Evolutionary conservation across 345 rosid species (phyloP).

Genomic region (Pugionium dolabratum): DNA sequence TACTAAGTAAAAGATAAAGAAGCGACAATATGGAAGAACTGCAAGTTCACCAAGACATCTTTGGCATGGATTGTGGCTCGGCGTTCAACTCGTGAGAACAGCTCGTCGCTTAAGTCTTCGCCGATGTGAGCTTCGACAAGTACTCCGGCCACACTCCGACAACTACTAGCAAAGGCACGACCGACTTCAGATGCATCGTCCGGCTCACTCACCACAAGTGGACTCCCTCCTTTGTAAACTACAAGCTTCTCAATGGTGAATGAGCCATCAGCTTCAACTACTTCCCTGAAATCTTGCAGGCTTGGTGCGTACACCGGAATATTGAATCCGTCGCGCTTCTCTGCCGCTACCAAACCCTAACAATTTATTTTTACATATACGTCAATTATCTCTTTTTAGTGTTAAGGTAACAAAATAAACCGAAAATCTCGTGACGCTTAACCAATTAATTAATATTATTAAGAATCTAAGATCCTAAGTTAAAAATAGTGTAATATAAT

Average conservation of each 20-base stretch:
- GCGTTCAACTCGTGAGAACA: conserved; percentile 62
- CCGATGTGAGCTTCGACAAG: conserved; percentile 94
- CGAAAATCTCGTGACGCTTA: no score
- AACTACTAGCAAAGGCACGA: conserved; percentile 67
- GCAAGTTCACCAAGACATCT: conserved; percentile 73
- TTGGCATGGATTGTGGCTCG: conserved; percentile 68
- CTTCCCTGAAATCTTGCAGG: conserved; percentile 78
- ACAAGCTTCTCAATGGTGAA: conserved; percentile 71
- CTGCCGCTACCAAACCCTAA: conserved; percentile 67
- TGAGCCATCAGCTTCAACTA: conserved; percentile 78
- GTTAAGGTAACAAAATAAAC: no score
- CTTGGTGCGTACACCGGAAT: conserved; percentile 94
- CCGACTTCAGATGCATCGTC: conserved; percentile 70
- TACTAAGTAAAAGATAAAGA: conserved; percentile 60
- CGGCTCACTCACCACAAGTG: conserved; percentile 73
- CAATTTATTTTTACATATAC: background rate
- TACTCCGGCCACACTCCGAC: conserved; percentile 85
- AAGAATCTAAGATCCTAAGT: no score
- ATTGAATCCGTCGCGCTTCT: conserved; percentile 82
- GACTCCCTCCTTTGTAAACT: conserved; percentile 92
- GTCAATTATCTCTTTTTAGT: background rate
- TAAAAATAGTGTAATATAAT: no score
- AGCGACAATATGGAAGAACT: conserved; percentile 84
- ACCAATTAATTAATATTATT: no score
- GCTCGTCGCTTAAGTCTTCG: conserved; percentile 66